Evolutionary conservation across 129 eudicot genomes (phyloP), one percentile per base, ranked within the genome.

Genomic region (Flaveria trinervia): DNA sequence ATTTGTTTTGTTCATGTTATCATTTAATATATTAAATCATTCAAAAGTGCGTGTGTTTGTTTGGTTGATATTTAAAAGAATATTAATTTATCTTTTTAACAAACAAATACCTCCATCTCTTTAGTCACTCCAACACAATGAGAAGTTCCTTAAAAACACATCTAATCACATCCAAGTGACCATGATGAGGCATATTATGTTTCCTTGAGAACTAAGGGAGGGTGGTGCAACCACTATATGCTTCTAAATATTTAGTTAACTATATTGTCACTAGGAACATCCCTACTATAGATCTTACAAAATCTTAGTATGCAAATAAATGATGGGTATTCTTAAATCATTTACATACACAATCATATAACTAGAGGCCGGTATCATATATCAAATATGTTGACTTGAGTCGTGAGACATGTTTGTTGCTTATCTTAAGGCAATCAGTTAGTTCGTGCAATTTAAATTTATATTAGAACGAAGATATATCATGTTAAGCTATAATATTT

Each of bases 161-260:
- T 71, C 79, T 61, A 43, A 65, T 43, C 74, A 75, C 75, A 69
- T 54, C 75, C 18, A 79, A 73, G 60, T 44, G 67, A 84, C 70
- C 71, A 83, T 81, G 81, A 86, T 77, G 79, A 77, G 76, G 50
- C 60, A 39, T 50, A 73, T 68, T 33, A 12, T 51, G 79, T 75
- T 81, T 83, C 56, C 88, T 86, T 86, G 72, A 45, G 70, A 81
- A 44, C 61, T 46, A 81, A 77, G 82, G 82, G 70, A 82, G 77
- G 70, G 71, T 83, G 87, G 59, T 75, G 79, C 79, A 74, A 74
- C 46, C 59, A 74, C 70, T 44, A 41, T 57, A 70, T 22, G 41
- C n/a, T 52, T n/a, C 23, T 80, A 49, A 71, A 59, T 65, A 54
- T 48, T 22, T 50, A 23, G 68, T n/a, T 7, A 36, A 65, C 20